Evolutionary conservation across 2,329 filamentous ascomycete genomes (phyloP).

Genomic region (Passalora sequoiae): DNA sequence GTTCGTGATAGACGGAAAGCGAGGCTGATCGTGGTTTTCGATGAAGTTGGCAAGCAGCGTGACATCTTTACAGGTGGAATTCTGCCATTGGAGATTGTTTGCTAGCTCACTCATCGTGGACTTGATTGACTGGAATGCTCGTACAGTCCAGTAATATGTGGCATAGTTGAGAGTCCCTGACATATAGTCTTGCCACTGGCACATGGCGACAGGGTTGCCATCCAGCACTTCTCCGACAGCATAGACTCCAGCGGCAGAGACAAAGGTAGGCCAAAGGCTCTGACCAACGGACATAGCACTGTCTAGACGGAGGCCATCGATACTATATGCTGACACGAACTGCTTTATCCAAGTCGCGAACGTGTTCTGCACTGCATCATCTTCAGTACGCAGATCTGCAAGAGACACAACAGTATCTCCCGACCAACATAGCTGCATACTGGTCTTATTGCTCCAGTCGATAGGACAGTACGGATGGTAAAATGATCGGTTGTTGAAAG

Average conservation of each 20-base stretch:
- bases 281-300: constrained; percentile 38
- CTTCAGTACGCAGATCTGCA: constrained; percentile 56
- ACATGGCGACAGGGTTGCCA: constrained; percentile 33
- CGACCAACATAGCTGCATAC: constrained; percentile 47
- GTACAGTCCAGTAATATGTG: constrained; percentile 33
- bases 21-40: constrained; percentile 36
- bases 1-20: constrained; percentile 42
- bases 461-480: constrained; percentile 51
- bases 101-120: constrained; percentile 36
- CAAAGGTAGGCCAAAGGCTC: constrained; percentile 37
- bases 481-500: constrained; percentile 39
- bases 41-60: constrained; percentile 36
- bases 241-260: constrained; percentile 31
- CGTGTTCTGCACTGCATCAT: constrained; percentile 43
- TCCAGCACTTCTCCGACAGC: constrained; percentile 43
- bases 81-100: constrained; percentile 26
- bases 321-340: constrained; percentile 55
- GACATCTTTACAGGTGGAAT: constrained; percentile 32
- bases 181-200: constrained; percentile 40
- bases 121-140: constrained; percentile 32
- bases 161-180: constrained; percentile 44
- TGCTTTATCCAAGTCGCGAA: constrained; percentile 54
- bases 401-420: constrained; percentile 51
- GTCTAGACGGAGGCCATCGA: constrained; percentile 42
- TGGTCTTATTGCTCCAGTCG: constrained; percentile 47